Evolutionary conservation across 805 yeast species (phyloP).

Genomic region (Candida koratica): DNA sequence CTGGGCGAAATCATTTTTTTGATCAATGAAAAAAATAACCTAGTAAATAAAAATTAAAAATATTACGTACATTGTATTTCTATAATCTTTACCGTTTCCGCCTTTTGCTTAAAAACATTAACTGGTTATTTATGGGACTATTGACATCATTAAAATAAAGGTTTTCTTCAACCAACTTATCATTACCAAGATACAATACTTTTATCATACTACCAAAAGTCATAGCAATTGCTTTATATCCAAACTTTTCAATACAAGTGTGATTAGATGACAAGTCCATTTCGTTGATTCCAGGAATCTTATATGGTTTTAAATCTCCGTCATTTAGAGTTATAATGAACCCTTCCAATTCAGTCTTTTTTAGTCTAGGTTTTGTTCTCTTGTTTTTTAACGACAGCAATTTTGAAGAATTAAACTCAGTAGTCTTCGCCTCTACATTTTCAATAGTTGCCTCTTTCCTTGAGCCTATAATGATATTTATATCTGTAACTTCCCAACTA

Average conservation of each 20-base stretch:
- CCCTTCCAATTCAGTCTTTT: slow-evolving; percentile 59
- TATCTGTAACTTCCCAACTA: slow-evolving; percentile 75
- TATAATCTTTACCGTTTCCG: slow-evolving; percentile 18
- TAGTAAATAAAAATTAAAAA: too few species aligned
- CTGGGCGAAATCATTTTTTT: slow-evolving; percentile 93
- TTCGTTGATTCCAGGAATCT: slow-evolving; percentile 47
- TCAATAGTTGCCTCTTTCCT: slow-evolving; percentile 16
- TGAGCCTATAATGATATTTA: slow-evolving; percentile 69
- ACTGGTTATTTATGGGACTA: slow-evolving; percentile 37
- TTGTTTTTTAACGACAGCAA: slow-evolving; percentile 21
- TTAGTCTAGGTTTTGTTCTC: background rate
- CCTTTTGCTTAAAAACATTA: slow-evolving; percentile 52
- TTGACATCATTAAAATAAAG: slow-evolving; percentile 43
- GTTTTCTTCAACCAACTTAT: slow-evolving; percentile 61
- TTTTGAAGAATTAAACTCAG: slow-evolving; percentile 17
- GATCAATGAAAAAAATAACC: slow-evolving; percentile 2
- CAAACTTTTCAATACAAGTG: slow-evolving; percentile 65
- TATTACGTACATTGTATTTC: background rate
- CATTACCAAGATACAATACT: slow-evolving; percentile 71
- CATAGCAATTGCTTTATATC: slow-evolving; percentile 72
- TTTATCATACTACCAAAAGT: slow-evolving; percentile 72
- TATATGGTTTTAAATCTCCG: slow-evolving; percentile 59
- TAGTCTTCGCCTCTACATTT: background rate
- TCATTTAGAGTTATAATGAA: slow-evolving; percentile 65
- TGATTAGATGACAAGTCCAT: slow-evolving; percentile 46